Percentiles rank a stretch among this genome's conserved stretches.
These are phyloP conservation scores for Zasmidium cellare DNA, from an alignment of 2,329 filamentous ascomycete genomes.

Conservation along the genomic window DNA sequence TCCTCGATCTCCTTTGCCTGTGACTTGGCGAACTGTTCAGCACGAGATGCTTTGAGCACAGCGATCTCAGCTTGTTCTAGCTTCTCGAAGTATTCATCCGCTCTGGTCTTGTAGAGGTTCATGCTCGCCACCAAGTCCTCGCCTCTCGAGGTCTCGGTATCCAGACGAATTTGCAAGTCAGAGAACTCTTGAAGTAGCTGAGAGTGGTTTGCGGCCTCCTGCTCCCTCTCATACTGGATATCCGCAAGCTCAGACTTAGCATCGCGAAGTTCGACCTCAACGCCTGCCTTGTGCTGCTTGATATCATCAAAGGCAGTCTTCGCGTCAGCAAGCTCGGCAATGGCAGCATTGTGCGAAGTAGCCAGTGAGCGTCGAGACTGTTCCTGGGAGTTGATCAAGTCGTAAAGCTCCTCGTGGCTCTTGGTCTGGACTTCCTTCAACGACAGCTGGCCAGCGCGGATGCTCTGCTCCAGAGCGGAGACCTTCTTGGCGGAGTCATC, in stretches of 20 bases:
- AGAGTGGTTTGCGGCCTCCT: slow-evolving; percentile 82
- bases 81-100: slow-evolving; percentile 96
- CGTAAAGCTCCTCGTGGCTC: slow-evolving; percentile 90
- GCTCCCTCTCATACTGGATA: slow-evolving; percentile 73
- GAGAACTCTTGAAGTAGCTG: slow-evolving; percentile 90
- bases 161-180: slow-evolving; percentile 88
- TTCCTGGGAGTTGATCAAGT: slow-evolving; percentile 90
- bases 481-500: slow-evolving; percentile 94
- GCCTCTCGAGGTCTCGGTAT: slow-evolving; percentile 82
- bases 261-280: slow-evolving; percentile 88
- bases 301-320: slow-evolving; percentile 86
- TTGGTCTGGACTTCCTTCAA: slow-evolving; percentile 88
- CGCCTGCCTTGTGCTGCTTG: slow-evolving; percentile 73
- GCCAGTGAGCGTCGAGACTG: slow-evolving; percentile 79
- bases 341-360: slow-evolving; percentile 79
- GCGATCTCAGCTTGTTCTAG: slow-evolving; percentile 95
- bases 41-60: slow-evolving; percentile 85
- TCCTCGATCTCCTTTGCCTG: slow-evolving; percentile 91
- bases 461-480: slow-evolving; percentile 80
- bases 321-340: slow-evolving; percentile 81
- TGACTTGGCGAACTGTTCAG: slow-evolving; percentile 89
- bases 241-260: slow-evolving; percentile 80
- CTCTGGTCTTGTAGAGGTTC: slow-evolving; percentile 83
- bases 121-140: slow-evolving; percentile 82
- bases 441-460: slow-evolving; percentile 83